These are phyloP conservation scores for Anthracocystis walkeri DNA, from an alignment of 1,284 basidiomycete genomes.

Conservation along the genomic window DNA sequence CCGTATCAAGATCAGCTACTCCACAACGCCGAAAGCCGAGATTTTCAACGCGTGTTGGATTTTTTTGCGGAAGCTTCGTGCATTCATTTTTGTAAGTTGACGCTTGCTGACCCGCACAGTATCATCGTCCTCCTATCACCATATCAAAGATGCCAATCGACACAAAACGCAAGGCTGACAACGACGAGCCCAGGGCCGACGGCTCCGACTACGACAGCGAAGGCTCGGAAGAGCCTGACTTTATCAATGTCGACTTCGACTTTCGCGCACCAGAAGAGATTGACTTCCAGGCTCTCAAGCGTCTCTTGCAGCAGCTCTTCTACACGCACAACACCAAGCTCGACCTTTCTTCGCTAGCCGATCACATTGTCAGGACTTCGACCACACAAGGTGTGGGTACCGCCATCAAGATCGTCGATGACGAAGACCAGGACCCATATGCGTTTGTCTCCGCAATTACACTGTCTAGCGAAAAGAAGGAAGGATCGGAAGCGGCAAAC, in stretches of 20 bases:
- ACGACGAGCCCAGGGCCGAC: constrained; percentile 40
- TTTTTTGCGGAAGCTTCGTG: constrained; percentile 16
- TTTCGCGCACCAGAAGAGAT: constrained; percentile 61
- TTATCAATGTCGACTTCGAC: constrained; percentile 68
- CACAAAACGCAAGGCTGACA: constrained; percentile 48
- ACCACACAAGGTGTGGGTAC: constrained; percentile 56
- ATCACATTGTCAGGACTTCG: constrained; percentile 49
- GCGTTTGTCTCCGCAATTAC: constrained; percentile 62
- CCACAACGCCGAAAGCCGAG: constrained; percentile 19
- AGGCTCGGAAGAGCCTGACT: constrained; percentile 50
- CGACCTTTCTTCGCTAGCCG: constrained; percentile 53
- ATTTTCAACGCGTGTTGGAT: background rate
- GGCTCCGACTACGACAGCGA: constrained; percentile 53
- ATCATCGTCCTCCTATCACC: background rate
- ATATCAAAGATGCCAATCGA: constrained; percentile 29
- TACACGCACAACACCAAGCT: constrained; percentile 65
- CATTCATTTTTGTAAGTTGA: background rate
- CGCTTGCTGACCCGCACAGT: background rate
- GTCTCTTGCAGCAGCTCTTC: constrained; percentile 66
- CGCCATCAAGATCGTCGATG: constrained; percentile 63
- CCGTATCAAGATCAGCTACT: constrained; percentile 6
- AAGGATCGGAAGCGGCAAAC: constrained; percentile 25
- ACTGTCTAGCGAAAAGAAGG: constrained; percentile 28
- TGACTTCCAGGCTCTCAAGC: constrained; percentile 63
- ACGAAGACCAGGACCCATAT: constrained; percentile 66